These are phyloP conservation scores for Mortierella sp. DNA, from an alignment of 371 early-diverging fungal genomes.

Conservation along the genomic window DNA sequence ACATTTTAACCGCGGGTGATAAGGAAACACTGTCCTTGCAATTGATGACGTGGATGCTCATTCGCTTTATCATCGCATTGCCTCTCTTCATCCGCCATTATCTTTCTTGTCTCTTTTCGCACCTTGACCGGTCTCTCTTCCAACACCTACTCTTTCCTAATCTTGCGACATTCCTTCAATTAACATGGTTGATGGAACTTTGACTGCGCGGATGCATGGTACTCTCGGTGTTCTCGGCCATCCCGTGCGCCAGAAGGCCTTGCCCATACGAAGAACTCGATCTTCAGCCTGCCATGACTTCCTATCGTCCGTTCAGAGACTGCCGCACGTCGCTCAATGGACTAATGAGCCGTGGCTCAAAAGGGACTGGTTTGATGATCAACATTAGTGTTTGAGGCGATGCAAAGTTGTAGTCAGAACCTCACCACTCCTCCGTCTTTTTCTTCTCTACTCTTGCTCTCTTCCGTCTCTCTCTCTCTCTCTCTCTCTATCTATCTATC, in stretches of 20 bases:
- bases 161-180: too few relatives aligned
- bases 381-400: too few relatives aligned
- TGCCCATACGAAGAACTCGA: not conserved
- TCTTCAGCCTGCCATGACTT: conserved; percentile 5
- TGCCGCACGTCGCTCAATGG: conserved; percentile 4
- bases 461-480: conserved; percentile 7
- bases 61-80: conserved; percentile 17
- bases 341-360: not conserved
- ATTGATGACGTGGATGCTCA: conserved; percentile 24
- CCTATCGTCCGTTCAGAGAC: conserved; percentile 6
- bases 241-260: not conserved
- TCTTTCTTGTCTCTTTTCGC: conserved; percentile 6
- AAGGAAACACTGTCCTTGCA: not conserved
- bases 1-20: not conserved
- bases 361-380: too few relatives aligned
- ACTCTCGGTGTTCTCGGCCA: conserved; percentile 2
- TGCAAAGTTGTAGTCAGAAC: too few relatives aligned
- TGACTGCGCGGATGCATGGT: conserved; percentile 8
- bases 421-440: not conserved
- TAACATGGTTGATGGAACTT: not conserved
- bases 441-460: not conserved
- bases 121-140: conserved; percentile 19
- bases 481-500: conserved; percentile 19
- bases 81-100: conserved; percentile 8
- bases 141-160: not conserved